phyloP scores from a whole-genome alignment of 2,329 filamentous ascomycete genomes.

The Epichloe coenophiala region DNA sequence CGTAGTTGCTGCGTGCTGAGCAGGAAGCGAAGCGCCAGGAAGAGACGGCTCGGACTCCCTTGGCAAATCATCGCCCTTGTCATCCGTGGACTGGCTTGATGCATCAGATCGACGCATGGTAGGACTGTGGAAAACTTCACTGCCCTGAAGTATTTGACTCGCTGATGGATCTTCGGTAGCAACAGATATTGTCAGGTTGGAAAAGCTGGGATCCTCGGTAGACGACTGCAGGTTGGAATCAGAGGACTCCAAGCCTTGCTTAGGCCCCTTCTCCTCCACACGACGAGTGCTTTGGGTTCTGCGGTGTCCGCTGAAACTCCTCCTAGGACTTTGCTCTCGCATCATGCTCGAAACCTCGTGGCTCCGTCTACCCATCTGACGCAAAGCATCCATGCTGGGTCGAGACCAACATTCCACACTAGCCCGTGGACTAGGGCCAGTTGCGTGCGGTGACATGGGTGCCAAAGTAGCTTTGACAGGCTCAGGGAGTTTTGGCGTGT shows the following conservation, averaged over 20 bases:
- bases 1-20: conserved; percentile 24
- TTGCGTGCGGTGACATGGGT: conserved; percentile 32
- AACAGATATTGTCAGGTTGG: conserved; percentile 54
- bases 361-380: conserved; percentile 34
- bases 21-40: background rate
- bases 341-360: conserved; percentile 33
- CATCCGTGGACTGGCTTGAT: conserved; percentile 16
- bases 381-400: conserved; percentile 40
- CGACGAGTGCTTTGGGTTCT: conserved; percentile 37
- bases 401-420: conserved; percentile 38
- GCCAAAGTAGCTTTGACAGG: conserved; percentile 48
- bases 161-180: conserved; percentile 66
- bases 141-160: conserved; percentile 78
- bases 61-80: conserved; percentile 9
- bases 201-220: conserved; percentile 61
- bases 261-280: conserved; percentile 27
- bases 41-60: conserved; percentile 5
- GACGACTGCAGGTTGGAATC: conserved; percentile 63
- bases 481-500: conserved; percentile 34
- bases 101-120: conserved; percentile 45
- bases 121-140: conserved; percentile 76
- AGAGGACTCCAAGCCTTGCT: conserved; percentile 47
- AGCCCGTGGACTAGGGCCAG: conserved; percentile 37
- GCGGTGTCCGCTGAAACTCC: conserved; percentile 51
- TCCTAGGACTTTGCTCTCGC: conserved; percentile 30